Conservation (phyloP, 768 basidiomycete genomes). For the Suillus luteus region DNA sequence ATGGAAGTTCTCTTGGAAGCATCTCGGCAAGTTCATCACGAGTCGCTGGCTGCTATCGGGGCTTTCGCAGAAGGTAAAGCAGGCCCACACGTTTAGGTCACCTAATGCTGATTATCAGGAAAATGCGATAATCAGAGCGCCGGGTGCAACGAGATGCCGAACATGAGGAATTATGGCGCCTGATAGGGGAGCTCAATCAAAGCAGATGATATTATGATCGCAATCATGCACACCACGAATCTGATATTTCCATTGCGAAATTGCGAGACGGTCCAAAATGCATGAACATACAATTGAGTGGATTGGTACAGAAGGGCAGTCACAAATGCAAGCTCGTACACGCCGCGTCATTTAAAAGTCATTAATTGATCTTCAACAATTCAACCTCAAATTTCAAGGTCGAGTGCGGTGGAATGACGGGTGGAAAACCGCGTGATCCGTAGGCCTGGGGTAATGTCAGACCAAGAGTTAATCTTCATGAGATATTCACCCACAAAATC, state of each 20-base stretch:
- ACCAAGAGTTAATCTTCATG: not conserved
- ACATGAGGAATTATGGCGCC: not conserved
- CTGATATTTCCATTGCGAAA: conserved; percentile 1
- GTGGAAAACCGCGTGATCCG: conserved; percentile 73
- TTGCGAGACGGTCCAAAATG: conserved; percentile 2
- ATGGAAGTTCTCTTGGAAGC: conserved; percentile 13
- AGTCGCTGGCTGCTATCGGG: conserved; percentile 13
- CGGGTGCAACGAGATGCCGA: conserved; percentile 6
- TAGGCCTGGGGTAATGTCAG: conserved; percentile 54
- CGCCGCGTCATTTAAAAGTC: conserved; percentile 16
- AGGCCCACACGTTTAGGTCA: not conserved
- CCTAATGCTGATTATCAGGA: conserved; percentile 11
- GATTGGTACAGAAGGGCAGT: conserved; percentile 28
- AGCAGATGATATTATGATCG: not conserved
- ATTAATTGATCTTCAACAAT: conserved; percentile 66
- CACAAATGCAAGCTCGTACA: conserved; percentile 24
- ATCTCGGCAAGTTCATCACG: conserved; percentile 9
- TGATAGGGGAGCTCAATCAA: not conserved
- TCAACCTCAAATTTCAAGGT: conserved; percentile 84
- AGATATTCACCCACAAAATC: conserved; percentile 64
- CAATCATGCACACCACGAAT: not conserved
- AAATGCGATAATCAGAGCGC: conserved; percentile 16
- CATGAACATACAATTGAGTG: conserved; percentile 24
- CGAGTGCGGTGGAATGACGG: conserved; percentile 76
- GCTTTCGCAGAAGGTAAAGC: conserved; percentile 9